Percentiles rank a stretch among this genome's conserved stretches.
These are phyloP conservation scores for Periconia sp. DNA, from an alignment of 2,329 filamentous ascomycete genomes.

Conservation along the genomic window DNA sequence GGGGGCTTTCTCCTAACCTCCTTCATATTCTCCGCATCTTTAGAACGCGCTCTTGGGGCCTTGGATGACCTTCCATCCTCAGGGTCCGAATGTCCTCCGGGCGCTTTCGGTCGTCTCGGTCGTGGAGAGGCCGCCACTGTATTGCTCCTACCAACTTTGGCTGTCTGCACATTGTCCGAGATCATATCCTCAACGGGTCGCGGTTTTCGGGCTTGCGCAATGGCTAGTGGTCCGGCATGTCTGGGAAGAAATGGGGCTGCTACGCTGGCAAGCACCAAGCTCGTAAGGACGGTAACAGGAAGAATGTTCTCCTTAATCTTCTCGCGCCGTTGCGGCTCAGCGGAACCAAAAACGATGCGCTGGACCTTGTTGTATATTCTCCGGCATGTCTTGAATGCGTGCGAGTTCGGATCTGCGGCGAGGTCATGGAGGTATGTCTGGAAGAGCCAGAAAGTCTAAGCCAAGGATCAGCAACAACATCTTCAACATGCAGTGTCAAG, in stretches of 20 bases:
- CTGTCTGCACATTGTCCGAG: slow-evolving; percentile 62
- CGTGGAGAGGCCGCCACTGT: slow-evolving; percentile 63
- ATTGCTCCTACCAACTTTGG: slow-evolving; percentile 70
- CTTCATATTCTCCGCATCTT: slow-evolving; percentile 31
- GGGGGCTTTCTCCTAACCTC: slow-evolving; percentile 37
- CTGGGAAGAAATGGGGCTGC: slow-evolving; percentile 76
- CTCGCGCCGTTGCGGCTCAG: slow-evolving; percentile 71
- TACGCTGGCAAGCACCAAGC: slow-evolving; percentile 78
- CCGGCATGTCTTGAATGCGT: slow-evolving; percentile 80
- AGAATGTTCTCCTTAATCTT: slow-evolving; percentile 83
- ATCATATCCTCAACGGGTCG: slow-evolving; percentile 67
- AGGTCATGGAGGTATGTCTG: slow-evolving; percentile 88
- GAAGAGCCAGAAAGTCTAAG: slow-evolving; percentile 86
- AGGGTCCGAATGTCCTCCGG: slow-evolving; percentile 43
- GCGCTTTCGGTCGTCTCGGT: slow-evolving; percentile 50
- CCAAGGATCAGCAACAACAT: slow-evolving; percentile 25
- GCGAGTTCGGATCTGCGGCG: slow-evolving; percentile 73
- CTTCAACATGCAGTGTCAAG: slow-evolving; percentile 33
- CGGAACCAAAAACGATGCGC: slow-evolving; percentile 81
- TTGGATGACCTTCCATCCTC: slow-evolving; percentile 43
- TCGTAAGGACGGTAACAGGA: slow-evolving; percentile 80
- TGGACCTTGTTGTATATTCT: slow-evolving; percentile 89
- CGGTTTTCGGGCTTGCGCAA: slow-evolving; percentile 81
- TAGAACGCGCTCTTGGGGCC: slow-evolving; percentile 43
- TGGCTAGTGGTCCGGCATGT: slow-evolving; percentile 79